Evolutionary conservation across 2,329 filamentous ascomycete genomes (phyloP).

Genomic region (Corinectria fuckeliana): DNA sequence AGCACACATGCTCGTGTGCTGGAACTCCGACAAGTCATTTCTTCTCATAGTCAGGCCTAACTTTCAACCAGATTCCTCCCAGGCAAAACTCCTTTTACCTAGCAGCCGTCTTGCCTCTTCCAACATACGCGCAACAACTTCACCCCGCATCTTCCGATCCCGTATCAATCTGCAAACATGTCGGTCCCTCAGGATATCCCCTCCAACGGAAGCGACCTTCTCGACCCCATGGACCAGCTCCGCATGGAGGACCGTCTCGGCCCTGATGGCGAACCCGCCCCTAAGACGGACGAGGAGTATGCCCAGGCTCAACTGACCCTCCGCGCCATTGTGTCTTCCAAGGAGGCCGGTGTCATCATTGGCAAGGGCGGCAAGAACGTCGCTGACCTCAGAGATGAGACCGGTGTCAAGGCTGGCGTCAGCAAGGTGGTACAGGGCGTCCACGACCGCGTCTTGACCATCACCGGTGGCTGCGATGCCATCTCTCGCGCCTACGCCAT

Average conservation of each 20-base stretch:
- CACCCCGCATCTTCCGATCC: constrained; percentile 26
- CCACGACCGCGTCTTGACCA: constrained; percentile 94
- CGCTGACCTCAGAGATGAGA: constrained; percentile 94
- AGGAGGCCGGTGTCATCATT: constrained; percentile 98
- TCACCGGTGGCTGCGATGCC: constrained; percentile 86
- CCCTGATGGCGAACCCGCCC: constrained; percentile 77
- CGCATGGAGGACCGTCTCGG: constrained; percentile 71
- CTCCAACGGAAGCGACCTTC: constrained; percentile 66
- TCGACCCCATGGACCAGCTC: constrained; percentile 68
- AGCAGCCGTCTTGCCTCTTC: constrained; percentile 16
- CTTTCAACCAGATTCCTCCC: constrained; percentile 6
- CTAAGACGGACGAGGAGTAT: constrained; percentile 97
- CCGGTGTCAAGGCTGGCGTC: constrained; percentile 95
- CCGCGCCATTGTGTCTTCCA: constrained; percentile 96
- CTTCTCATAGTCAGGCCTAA: constrained; percentile 12
- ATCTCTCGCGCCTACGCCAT: constrained; percentile 93
- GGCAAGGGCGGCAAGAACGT: constrained; percentile 99
- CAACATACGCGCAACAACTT: constrained; percentile 21
- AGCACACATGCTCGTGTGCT: constrained; percentile 24
- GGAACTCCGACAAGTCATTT: not conserved
- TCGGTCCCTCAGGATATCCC: constrained; percentile 66
- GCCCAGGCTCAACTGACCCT: constrained; percentile 90
- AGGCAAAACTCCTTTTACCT: constrained; percentile 14
- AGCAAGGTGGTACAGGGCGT: constrained; percentile 99
- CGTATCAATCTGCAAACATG: constrained; percentile 54